A percentile compares a stretch with the other conserved stretches of the same genome.
phyloP scores from a whole-genome alignment of 2,329 filamentous ascomycete genomes.

The Colletotrichum orbiculare region DNA sequence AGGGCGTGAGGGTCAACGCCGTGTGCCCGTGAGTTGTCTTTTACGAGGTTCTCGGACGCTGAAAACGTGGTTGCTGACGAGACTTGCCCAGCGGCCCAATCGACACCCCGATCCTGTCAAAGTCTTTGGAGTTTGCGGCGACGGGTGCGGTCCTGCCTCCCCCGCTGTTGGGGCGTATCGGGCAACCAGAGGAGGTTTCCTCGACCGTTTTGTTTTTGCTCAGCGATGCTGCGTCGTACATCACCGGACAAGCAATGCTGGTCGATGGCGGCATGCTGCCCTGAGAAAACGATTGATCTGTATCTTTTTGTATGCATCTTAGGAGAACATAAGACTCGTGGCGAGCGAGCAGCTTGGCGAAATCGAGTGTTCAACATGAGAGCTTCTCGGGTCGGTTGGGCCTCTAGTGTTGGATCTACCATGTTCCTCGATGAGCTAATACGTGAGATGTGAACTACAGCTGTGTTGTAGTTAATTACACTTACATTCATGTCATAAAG shows the following conservation, averaged over 20 bases:
- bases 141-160: conserved; percentile 24
- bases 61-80: neutral
- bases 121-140: conserved; percentile 19
- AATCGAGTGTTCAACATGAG: no score
- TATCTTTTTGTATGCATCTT: no score
- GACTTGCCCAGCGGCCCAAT: conserved; percentile 23
- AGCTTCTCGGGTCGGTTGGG: no score
- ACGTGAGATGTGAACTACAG: no score
- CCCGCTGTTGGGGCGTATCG: conserved; percentile 39
- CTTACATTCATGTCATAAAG: no score
- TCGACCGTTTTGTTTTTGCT: conserved; percentile 43
- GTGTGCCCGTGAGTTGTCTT: conserved; percentile 41
- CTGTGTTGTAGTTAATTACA: no score
- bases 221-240: conserved; percentile 43
- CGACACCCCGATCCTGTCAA: conserved; percentile 30
- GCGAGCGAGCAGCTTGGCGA: no score
- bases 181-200: conserved; percentile 43
- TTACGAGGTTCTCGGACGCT: neutral
- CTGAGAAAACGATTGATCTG: neutral
- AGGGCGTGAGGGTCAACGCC: conserved; percentile 41
- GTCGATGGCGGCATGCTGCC: conserved; percentile 41
- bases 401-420: no score
- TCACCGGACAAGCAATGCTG: conserved; percentile 42
- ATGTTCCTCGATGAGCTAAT: no score
- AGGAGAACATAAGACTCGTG: no score